Evolutionary conservation across 352 stramenopile genomes (phyloP).

Genomic region (Aphanomyces stellatus): DNA sequence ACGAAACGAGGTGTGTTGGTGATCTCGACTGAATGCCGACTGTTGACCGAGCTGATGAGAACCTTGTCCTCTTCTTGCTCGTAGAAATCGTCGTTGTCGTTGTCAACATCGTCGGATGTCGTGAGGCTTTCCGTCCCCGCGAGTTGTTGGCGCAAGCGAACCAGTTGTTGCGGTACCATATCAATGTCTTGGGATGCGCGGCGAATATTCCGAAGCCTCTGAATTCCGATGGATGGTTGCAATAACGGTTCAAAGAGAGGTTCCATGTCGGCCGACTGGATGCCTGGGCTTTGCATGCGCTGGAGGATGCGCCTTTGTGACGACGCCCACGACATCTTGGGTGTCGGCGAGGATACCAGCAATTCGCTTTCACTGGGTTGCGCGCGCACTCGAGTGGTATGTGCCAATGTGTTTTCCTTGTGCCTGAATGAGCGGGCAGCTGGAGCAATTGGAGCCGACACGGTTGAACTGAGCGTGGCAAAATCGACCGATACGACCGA

Average conservation of each 20-base stretch:
- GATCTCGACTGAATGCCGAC: conserved; percentile 53
- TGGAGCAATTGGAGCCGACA: conserved; percentile 43
- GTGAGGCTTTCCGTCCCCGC: not conserved
- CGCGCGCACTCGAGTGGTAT: too few species aligned
- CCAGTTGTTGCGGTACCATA: not conserved
- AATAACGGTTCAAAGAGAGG: conserved; percentile 68
- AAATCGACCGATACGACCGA: conserved; percentile 76
- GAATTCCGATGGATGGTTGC: conserved; percentile 51
- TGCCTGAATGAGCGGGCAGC: too few species aligned
- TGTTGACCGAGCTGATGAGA: conserved; percentile 19
- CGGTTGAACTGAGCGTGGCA: conserved; percentile 58
- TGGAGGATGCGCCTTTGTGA: not conserved
- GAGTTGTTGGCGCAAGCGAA: not conserved
- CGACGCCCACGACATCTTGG: conserved; percentile 7
- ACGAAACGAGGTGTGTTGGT: conserved; percentile 74
- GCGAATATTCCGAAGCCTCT: conserved; percentile 30
- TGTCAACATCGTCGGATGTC: conserved; percentile 20
- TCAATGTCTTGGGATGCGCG: not conserved
- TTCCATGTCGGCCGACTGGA: conserved; percentile 34
- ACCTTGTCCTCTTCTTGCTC: conserved; percentile 12
- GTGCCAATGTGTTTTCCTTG: too few species aligned
- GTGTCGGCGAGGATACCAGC: not conserved
- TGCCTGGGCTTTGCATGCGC: not conserved
- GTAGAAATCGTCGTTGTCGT: conserved; percentile 13
- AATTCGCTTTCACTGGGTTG: not conserved